Conservation (phyloP, 129 eudicot genomes). For the carrot (Daucus carota) region DNA sequence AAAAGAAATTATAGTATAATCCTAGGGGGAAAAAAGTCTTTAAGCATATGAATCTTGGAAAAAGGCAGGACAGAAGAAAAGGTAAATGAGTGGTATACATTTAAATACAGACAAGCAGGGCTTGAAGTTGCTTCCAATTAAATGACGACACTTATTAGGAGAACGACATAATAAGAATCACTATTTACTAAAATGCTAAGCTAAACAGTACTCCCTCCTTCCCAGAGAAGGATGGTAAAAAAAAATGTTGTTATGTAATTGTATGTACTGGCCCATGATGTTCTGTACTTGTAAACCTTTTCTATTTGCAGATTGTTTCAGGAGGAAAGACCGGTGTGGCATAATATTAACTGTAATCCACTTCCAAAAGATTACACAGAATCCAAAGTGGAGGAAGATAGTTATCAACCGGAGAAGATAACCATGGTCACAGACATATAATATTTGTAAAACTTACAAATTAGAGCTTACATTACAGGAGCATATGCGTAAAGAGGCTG, state of each 20-base stretch:
- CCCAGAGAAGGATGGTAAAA: background rate
- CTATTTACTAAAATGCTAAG: no score
- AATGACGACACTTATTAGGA: no score
- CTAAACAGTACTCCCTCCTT: no score
- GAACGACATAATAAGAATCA: no score
- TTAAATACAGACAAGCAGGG: no score
- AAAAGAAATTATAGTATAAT: background rate
- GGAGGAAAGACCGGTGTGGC: conserved; percentile 90
- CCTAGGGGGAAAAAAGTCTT: background rate
- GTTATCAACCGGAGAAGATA: conserved; percentile 29
- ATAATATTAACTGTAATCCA: conserved; percentile 72
- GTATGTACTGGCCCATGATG: background rate
- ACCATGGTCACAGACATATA: conserved; percentile 45
- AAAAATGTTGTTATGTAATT: background rate
- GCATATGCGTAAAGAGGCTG: background rate
- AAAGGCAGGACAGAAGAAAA: background rate
- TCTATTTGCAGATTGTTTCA: conserved; percentile 52
- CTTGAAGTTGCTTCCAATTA: no score
- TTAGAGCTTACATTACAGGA: background rate
- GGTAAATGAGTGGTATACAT: background rate
- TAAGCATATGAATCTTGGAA: background rate
- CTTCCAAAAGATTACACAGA: conserved; percentile 61
- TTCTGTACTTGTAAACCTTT: background rate
- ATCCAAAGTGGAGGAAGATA: conserved; percentile 34
- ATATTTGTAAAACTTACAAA: no score